A percentile compares a stretch with the other conserved stretches of the same genome.
These are phyloP conservation scores for Amanita phalloides DNA, from an alignment of 768 basidiomycete species.

Conservation along the genomic window DNA sequence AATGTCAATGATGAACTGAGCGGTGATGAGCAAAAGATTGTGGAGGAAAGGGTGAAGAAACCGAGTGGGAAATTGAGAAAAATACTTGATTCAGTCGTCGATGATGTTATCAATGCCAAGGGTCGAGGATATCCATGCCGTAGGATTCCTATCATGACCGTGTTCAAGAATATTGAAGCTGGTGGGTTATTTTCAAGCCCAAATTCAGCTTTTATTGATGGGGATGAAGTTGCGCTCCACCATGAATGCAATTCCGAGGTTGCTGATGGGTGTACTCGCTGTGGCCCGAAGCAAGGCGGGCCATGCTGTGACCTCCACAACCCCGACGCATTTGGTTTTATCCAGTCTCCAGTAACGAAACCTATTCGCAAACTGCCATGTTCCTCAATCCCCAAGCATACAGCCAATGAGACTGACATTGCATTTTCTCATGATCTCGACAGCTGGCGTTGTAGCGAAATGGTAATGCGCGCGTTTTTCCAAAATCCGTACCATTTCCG, in stretches of 20 bases:
- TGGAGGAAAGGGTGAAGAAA: background rate
- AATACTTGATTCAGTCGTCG: background rate
- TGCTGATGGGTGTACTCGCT: background rate
- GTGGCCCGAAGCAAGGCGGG: background rate
- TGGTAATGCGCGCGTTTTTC: background rate
- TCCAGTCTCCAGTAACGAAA: background rate
- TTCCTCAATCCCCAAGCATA: background rate
- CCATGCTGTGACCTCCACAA: background rate
- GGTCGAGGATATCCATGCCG: background rate
- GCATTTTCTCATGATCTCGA: background rate
- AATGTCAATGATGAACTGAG: background rate
- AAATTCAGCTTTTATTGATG: background rate
- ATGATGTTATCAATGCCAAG: background rate
- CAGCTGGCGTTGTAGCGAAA: background rate
- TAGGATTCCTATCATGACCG: background rate
- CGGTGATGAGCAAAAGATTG: background rate
- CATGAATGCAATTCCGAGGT: background rate
- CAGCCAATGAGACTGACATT: background rate
- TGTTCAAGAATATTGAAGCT: background rate
- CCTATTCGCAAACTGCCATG: background rate
- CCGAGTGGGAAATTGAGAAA: background rate
- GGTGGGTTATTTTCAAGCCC: conserved; percentile 1
- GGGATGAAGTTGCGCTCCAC: background rate
- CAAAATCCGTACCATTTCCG: background rate
- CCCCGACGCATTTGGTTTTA: background rate